These are phyloP conservation scores for Eragrostis tef DNA, from an alignment of 202 grass and related monocot genomes.

Conservation along the genomic window DNA sequence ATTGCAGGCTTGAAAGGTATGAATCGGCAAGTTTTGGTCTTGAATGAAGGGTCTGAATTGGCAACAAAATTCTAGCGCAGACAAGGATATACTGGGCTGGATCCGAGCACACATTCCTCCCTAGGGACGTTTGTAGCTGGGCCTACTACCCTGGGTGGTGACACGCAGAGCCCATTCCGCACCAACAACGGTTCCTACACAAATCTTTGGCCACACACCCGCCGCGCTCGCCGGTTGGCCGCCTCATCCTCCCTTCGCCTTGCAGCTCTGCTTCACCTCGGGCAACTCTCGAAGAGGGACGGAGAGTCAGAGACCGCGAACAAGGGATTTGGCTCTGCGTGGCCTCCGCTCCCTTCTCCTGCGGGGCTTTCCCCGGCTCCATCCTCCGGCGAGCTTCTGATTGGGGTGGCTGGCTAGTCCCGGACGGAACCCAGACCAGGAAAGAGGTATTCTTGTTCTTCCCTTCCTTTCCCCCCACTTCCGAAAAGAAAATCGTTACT, in stretches of 20 bases:
- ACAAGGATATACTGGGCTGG: neutral
- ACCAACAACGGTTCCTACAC: neutral
- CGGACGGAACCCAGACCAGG: neutral
- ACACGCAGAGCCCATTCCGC: neutral
- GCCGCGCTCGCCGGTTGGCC: neutral
- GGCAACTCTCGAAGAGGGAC: neutral
- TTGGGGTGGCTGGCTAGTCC: neutral
- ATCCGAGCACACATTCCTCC: neutral
- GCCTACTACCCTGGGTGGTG: neutral
- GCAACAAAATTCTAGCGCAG: too few species aligned
- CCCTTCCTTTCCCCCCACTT: neutral
- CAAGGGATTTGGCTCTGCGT: neutral
- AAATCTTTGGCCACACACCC: neutral
- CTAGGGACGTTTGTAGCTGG: neutral
- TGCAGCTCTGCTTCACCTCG: neutral
- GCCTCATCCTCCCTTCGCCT: neutral
- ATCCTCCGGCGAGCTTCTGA: slow-evolving; percentile 13
- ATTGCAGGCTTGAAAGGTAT: too few species aligned
- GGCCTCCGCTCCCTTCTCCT: neutral
- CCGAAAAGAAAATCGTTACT: neutral
- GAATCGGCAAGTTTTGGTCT: too few species aligned
- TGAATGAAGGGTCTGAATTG: too few species aligned
- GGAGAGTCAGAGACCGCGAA: neutral
- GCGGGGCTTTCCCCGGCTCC: neutral
- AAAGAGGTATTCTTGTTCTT: slow-evolving; percentile 31